Base-by-base conservation (phyloP, 1,284 basidiomycete species). In the Athelia sp. region DNA sequence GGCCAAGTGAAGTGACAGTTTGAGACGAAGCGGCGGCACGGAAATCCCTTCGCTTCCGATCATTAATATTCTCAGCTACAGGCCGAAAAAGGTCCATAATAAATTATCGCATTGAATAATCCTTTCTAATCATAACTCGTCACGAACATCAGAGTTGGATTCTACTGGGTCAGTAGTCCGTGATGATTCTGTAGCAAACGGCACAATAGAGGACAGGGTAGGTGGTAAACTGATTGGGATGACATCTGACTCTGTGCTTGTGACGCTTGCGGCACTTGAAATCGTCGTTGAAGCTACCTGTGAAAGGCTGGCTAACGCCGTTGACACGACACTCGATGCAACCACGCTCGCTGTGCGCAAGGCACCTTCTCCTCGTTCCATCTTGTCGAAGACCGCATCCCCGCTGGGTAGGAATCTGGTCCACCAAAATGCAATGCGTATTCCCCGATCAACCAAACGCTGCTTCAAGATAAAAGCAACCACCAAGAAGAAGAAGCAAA, bases 401-500 rank as follows among this genome's bases (percentile, higher is more conserved):
- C 43, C 45, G 32, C 4, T 46, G 15, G 87, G 87, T 1, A 89
- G 50, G 49, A 87, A 87, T 35, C 79, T 71, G 24, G 84, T 87
- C 87, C 87, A 91, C 82, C 84, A 90, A 51, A 91, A 81, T 1
- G 82, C 86, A 3, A 90, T 66, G 36, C 81, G 71, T 38, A 90
- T 45, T 3, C 84, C 74, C 18, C 80, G 78, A 59, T 95, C 90
- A 29, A 97, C 58, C 40, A 97, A 72, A 15, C 94, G 79, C 52
- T 92, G 83, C 66, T 96, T 93, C 56, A 97, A 62, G 56, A 97
- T 86, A 60, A 90, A 94, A 13, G 85, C 75, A 9, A 93, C 83
- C 31, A 89, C 85, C n/a, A 93, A 77, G 50, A 85, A 58, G 71
- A 97, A 97, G 66, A 97, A 90, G 15, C 73, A 60, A 26, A 97